phyloP scores from a whole-genome alignment of 768 basidiomycete species.

The Rickenella mellea region DNA sequence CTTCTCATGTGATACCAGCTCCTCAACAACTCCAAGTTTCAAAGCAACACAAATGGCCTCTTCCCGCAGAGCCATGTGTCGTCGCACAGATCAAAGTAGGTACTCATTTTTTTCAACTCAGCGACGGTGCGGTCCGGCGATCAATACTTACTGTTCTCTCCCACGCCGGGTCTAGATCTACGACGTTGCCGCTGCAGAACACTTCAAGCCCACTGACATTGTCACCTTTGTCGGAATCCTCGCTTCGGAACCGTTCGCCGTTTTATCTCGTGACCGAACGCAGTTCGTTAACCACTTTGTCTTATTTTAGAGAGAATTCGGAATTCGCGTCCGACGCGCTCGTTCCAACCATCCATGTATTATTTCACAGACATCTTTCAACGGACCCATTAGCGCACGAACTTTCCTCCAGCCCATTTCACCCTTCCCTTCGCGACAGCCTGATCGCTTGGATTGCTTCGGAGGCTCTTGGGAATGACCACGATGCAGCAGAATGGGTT shows the following conservation, averaged over 20 bases:
- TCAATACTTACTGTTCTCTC: background rate
- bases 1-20: too few relatives aligned
- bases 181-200: conserved; percentile 30
- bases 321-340: conserved; percentile 30
- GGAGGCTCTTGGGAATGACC: conserved; percentile 61
- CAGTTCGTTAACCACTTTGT: too few relatives aligned
- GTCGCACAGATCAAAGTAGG: conserved; percentile 66
- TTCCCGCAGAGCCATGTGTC: conserved; percentile 42
- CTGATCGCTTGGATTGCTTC: conserved; percentile 67
- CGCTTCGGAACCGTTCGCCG: conserved; percentile 48
- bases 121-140: background rate
- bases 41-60: conserved; percentile 57
- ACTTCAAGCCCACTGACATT: conserved; percentile 52
- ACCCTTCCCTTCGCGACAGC: conserved; percentile 30
- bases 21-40: too few relatives aligned
- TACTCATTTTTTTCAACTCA: background rate
- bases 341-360: conserved; percentile 62
- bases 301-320: conserved; percentile 25
- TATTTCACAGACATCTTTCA: conserved; percentile 39
- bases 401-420: conserved; percentile 22
- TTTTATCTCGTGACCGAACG: too few relatives aligned
- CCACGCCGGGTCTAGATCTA: conserved; percentile 49
- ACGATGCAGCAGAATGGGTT: conserved; percentile 65
- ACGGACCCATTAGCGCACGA: conserved; percentile 28
- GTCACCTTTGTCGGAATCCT: conserved; percentile 68